Conservation (phyloP, 257 asterid genomes). For the Orobanche coerulescens region DNA sequence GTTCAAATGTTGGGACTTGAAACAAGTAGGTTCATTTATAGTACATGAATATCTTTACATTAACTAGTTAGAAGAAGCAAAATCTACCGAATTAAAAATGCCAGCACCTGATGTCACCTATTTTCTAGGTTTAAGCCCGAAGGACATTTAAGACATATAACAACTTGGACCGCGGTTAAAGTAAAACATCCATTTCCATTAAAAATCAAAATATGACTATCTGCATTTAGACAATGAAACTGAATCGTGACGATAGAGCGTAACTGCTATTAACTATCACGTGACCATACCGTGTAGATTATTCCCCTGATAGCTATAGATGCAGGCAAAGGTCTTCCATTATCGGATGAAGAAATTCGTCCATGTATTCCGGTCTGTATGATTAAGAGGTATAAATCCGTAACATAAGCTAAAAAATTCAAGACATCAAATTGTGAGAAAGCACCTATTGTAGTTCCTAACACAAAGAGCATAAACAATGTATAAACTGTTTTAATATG, state of each 20-base stretch:
- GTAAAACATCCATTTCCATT: too few relatives aligned
- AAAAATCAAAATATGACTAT: too few relatives aligned
- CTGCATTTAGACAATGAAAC: background rate
- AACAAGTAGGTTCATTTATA: too few relatives aligned
- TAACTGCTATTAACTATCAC: background rate
- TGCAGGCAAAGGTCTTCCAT: constrained; percentile 44
- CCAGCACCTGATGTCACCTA: too few relatives aligned
- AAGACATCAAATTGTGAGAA: constrained; percentile 2
- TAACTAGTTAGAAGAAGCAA: too few relatives aligned
- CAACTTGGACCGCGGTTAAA: too few relatives aligned
- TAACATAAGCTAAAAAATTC: constrained; percentile 10
- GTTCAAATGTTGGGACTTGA: too few relatives aligned
- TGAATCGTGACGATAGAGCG: background rate
- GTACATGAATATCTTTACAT: too few relatives aligned
- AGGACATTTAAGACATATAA: too few relatives aligned
- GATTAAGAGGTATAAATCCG: constrained; percentile 12
- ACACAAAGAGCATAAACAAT: background rate
- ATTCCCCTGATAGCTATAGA: constrained; percentile 37
- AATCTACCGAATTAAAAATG: too few relatives aligned
- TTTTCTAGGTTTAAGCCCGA: too few relatives aligned
- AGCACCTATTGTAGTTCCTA: background rate
- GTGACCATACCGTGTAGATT: constrained; percentile 34
- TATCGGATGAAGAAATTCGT: constrained; percentile 34
- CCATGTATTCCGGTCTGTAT: constrained; percentile 47
- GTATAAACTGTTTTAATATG: background rate